Conservation (phyloP, 306 rosid species). For the Urtica urens region DNA sequence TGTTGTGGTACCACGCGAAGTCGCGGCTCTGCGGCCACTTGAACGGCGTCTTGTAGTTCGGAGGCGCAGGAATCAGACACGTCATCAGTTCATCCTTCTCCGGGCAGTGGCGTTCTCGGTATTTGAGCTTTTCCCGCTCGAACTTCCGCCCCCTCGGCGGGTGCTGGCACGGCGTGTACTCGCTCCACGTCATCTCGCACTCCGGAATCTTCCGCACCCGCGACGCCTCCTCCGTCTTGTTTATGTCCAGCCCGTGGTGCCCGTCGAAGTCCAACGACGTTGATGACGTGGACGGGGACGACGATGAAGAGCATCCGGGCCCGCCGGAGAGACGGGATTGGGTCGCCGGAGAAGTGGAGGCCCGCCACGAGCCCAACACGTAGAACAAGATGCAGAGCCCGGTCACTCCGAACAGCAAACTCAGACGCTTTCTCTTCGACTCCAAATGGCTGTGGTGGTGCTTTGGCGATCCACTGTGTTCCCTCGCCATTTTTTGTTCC, state of each 20-base stretch:
- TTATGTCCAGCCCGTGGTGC: conserved; percentile 57
- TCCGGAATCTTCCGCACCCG: conserved; percentile 40
- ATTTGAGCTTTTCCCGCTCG: conserved; percentile 70
- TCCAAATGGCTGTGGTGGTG: conserved; percentile 53
- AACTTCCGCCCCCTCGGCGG: conserved; percentile 50
- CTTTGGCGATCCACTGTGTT: conserved; percentile 79
- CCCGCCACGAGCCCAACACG: conserved; percentile 68
- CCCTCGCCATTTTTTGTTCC: conserved; percentile 67
- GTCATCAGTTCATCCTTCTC: conserved; percentile 45
- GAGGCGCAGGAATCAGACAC: conserved; percentile 86
- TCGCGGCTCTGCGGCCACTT: conserved; percentile 95
- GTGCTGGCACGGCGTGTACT: conserved; percentile 91
- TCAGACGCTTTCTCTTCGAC: conserved; percentile 52
- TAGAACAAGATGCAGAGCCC: conserved; percentile 68
- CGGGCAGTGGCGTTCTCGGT: conserved; percentile 93
- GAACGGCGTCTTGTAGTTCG: conserved; percentile 82
- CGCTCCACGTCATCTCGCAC: conserved; percentile 50
- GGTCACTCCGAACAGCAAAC: conserved; percentile 66
- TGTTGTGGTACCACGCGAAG: conserved; percentile 86
- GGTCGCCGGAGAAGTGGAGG: conserved; percentile 22
- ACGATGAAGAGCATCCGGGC: conserved; percentile 29
- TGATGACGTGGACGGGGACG: conserved; percentile 15
- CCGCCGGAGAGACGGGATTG: conserved; percentile 40
- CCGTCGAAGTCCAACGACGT: conserved; percentile 44
- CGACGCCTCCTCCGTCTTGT: conserved; percentile 24